A percentile compares a stretch with the other conserved stretches of the same genome.
Evolutionary conservation across 371 early-diverging fungal genomes (phyloP).

Genomic region (Paraphysoderma sedebokerense): DNA sequence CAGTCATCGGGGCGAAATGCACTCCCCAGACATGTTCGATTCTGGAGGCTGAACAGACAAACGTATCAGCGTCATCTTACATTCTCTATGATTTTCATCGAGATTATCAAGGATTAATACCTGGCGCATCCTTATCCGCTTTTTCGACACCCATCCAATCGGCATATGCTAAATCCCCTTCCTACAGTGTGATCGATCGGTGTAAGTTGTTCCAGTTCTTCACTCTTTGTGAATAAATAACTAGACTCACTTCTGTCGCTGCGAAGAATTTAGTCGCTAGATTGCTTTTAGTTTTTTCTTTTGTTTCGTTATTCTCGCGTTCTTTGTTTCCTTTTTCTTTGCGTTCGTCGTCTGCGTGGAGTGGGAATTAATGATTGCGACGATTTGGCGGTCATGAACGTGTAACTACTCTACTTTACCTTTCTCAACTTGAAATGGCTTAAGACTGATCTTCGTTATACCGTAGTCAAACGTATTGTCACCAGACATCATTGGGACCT

Average conservation of each 20-base stretch:
- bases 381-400: background rate
- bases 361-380: background rate
- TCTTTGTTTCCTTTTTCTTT: too few species aligned
- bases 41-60: constrained; percentile 24
- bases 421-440: constrained; percentile 1
- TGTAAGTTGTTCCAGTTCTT: too few species aligned
- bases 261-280: too few species aligned
- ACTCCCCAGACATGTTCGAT: constrained; percentile 21
- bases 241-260: too few species aligned
- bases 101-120: too few species aligned
- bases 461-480: constrained; percentile 38
- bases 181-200: constrained; percentile 5
- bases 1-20: constrained; percentile 19
- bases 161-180: constrained; percentile 31
- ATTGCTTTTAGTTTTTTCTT: too few species aligned
- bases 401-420: constrained; percentile 2
- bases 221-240: too few species aligned
- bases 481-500: constrained; percentile 24
- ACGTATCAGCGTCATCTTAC: too few species aligned
- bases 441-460: constrained; percentile 18
- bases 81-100: too few species aligned
- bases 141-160: constrained; percentile 34
- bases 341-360: too few species aligned
- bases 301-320: too few species aligned
- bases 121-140: constrained; percentile 23